These are phyloP conservation scores for Blastocystis sp. DNA, from an alignment of 352 stramenopile genomes.

Conservation along the genomic window DNA sequence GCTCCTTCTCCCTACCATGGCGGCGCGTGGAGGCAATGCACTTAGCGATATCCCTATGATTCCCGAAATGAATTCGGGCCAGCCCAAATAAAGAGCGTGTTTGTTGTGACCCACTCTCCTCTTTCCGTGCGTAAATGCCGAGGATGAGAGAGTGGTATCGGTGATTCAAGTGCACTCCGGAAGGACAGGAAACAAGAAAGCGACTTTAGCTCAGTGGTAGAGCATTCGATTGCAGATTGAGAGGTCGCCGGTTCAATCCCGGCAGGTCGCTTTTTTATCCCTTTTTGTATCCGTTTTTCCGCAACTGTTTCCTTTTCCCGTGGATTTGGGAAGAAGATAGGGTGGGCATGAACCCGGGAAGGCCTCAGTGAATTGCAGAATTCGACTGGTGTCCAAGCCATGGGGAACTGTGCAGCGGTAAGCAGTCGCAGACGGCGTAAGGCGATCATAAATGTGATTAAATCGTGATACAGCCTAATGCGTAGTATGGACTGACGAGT, in stretches of 20 bases:
- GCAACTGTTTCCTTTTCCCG: not conserved
- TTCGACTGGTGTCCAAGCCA: not conserved
- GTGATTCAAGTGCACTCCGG: not conserved
- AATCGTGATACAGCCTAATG: not conserved
- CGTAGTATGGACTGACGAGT: conserved; percentile 32
- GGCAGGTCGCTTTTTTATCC: conserved; percentile 57
- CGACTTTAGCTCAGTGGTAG: conserved; percentile 69
- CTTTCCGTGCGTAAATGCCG: not conserved
- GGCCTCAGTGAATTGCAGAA: too few relatives aligned
- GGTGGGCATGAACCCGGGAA: too few relatives aligned
- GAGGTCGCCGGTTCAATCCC: conserved; percentile 70
- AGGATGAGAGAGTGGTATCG: not conserved
- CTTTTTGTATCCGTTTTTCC: not conserved
- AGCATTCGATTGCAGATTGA: conserved; percentile 70
- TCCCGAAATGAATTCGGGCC: not conserved
- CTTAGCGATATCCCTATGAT: not conserved
- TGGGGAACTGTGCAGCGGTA: not conserved
- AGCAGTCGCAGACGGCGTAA: not conserved
- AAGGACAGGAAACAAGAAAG: not conserved
- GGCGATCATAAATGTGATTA: not conserved
- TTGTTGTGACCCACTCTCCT: not conserved
- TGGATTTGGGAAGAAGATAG: too few relatives aligned
- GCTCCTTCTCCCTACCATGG: not conserved
- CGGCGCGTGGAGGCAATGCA: not conserved
- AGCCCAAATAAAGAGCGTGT: not conserved